A percentile compares a stretch with the other conserved stretches of the same genome.
These are phyloP conservation scores for Nidula niveotomentosa DNA, from an alignment of 1,284 basidiomycete species.

Conservation along the genomic window DNA sequence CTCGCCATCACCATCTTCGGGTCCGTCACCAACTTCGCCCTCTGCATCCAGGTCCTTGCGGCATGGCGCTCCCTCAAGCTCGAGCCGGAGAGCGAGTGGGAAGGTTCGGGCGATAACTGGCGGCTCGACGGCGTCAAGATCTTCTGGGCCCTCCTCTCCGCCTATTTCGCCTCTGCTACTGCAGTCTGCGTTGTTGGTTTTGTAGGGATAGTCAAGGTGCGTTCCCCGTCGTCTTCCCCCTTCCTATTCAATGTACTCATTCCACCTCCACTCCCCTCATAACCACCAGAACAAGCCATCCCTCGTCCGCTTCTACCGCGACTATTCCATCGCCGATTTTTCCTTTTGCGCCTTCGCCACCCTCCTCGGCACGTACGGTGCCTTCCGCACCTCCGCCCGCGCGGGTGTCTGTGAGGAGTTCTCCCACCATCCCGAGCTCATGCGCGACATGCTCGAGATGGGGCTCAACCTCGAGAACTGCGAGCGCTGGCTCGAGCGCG, in stretches of 20 bases:
- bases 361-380: slow-evolving; percentile 52
- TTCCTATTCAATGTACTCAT: slow-evolving; percentile 30
- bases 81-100: slow-evolving; percentile 75
- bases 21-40: slow-evolving; percentile 49
- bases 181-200: slow-evolving; percentile 62
- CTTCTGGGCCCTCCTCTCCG: slow-evolving; percentile 62
- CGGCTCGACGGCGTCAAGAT: slow-evolving; percentile 60
- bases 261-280: background rate
- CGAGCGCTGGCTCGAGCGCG: slow-evolving; percentile 73
- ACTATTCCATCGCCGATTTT: slow-evolving; percentile 75
- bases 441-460: slow-evolving; percentile 68
- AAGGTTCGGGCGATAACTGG: slow-evolving; percentile 57
- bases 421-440: slow-evolving; percentile 68
- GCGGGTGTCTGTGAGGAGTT: slow-evolving; percentile 70
- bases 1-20: slow-evolving; percentile 56
- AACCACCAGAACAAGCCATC: slow-evolving; percentile 20
- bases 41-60: slow-evolving; percentile 55
- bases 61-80: slow-evolving; percentile 57
- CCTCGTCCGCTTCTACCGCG: slow-evolving; percentile 38
- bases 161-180: slow-evolving; percentile 65
- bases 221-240: slow-evolving; percentile 41
- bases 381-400: slow-evolving; percentile 56
- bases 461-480: slow-evolving; percentile 77
- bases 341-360: slow-evolving; percentile 61
- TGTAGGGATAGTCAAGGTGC: slow-evolving; percentile 66